Evolutionary conservation across 2,329 filamentous ascomycete species (phyloP).

Genomic region (Ilyonectria robusta): DNA sequence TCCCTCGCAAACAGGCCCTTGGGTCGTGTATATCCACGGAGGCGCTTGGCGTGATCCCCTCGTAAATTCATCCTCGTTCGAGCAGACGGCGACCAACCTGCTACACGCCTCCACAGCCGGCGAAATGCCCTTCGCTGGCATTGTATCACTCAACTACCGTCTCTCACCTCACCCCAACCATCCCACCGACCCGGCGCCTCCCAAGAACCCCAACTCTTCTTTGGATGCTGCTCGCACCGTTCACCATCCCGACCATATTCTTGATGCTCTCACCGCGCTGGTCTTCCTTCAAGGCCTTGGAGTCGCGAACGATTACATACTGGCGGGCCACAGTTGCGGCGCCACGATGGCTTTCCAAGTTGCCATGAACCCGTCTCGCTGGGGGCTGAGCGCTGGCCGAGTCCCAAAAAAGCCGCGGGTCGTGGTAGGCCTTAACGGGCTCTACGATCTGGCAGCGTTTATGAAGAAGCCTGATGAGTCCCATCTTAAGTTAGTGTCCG

Average conservation of each 20-base stretch:
- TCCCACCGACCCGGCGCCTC: conserved; percentile 44
- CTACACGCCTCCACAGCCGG: too few relatives aligned
- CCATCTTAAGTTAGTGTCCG: neutral
- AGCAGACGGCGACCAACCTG: neutral
- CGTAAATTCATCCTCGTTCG: conserved; percentile 32
- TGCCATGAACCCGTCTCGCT: neutral
- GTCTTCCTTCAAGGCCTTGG: neutral
- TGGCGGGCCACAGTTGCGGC: conserved; percentile 14
- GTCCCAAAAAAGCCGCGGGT: neutral
- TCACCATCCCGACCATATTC: neutral
- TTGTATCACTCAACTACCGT: conserved; percentile 66
- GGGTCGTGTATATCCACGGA: conserved; percentile 46
- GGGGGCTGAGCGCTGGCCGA: too few relatives aligned
- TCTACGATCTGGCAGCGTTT: conserved; percentile 2
- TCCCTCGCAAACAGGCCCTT: conserved; percentile 6
- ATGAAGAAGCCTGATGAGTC: conserved; percentile 11
- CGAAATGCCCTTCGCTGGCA: conserved; percentile 14
- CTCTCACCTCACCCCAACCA: conserved; percentile 63
- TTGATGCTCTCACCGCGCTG: neutral
- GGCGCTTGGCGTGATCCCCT: conserved; percentile 48
- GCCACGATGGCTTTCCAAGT: conserved; percentile 16
- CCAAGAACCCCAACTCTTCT: neutral
- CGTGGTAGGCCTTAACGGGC: neutral
- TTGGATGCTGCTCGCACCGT: conserved; percentile 2
- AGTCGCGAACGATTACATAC: neutral